Evolutionary conservation across 352 stramenopile species (phyloP).

Genomic region (Elongisporangium senticosum): DNA sequence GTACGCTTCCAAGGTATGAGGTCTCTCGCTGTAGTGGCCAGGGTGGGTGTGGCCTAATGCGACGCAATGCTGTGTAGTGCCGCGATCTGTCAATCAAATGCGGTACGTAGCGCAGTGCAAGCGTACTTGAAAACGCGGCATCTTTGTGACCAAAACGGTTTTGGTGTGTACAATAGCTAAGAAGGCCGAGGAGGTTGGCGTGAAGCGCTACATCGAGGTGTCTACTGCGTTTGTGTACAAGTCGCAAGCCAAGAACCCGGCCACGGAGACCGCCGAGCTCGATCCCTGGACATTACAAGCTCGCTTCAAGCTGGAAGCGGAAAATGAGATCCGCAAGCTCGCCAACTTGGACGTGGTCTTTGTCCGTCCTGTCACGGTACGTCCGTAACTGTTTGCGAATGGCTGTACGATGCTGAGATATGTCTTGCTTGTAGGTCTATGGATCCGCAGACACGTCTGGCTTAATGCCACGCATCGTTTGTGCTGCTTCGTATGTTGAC

Average conservation of each 20-base stretch:
- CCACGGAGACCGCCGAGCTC: slow-evolving; percentile 51
- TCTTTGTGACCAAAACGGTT: too few species aligned
- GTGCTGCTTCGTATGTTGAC: slow-evolving; percentile 62
- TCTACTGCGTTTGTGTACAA: slow-evolving; percentile 89
- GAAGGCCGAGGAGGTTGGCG: slow-evolving; percentile 54
- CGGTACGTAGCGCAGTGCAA: slow-evolving; percentile 31
- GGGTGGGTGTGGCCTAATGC: neutral
- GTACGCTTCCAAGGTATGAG: slow-evolving; percentile 69
- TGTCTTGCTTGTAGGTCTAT: slow-evolving; percentile 46
- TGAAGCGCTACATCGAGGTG: slow-evolving; percentile 82
- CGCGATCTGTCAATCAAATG: slow-evolving; percentile 81
- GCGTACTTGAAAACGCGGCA: neutral
- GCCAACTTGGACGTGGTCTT: slow-evolving; percentile 56
- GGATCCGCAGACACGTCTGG: slow-evolving; percentile 70
- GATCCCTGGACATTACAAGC: slow-evolving; percentile 81
- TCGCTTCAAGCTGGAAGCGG: slow-evolving; percentile 83
- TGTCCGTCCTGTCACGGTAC: slow-evolving; percentile 67
- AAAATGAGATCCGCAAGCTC: slow-evolving; percentile 67
- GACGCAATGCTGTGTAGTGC: slow-evolving; percentile 22
- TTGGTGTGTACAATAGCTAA: slow-evolving; percentile 19
- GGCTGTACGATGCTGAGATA: neutral
- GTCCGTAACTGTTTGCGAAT: slow-evolving; percentile 1
- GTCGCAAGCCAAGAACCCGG: slow-evolving; percentile 67
- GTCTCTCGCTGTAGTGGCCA: neutral
- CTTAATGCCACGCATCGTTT: slow-evolving; percentile 84